Evolutionary conservation across 2,329 filamentous ascomycete species (phyloP), one percentile per base, ranked within the genome.

Genomic region (Claviceps sorghi): DNA sequence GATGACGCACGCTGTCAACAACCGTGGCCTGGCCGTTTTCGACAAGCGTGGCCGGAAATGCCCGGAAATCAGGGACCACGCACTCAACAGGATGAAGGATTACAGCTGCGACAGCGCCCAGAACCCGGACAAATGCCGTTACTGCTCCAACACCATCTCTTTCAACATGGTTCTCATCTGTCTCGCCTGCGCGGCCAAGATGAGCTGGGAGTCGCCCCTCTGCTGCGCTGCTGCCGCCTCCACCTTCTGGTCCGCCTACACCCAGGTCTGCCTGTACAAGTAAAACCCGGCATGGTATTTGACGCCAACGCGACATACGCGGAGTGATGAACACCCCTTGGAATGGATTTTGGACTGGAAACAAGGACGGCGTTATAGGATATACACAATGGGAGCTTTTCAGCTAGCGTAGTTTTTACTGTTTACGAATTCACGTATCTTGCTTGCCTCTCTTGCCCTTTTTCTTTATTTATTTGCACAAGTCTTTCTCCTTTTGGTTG

Each of bases 1-100:
- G n/a, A n/a, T n/a, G n/a, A n/a, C n/a, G n/a, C n/a, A n/a, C n/a
- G n/a, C n/a, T n/a, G n/a, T n/a, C n/a, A n/a, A n/a, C n/a, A n/a
- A n/a, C n/a, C n/a, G 21, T 26, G 21, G 10, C 13, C 13, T 43
- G 21, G 13, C 2, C 21, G 5, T 29, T 17, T 26, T 45, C 17
- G 43, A 30, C 10, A 30, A 29, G 15, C 29, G 44, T 4, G 21
- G 21, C 30, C 44, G 44, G 8, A 3, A 15, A 3, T 45, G 43
- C 9, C 43, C 26, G 7, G 7, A 45, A 7, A 30, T 45, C 1
- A 45, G 10, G 26, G 4, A 19, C 1, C 5, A 15, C 19, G 26
- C 26, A 2, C 0, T n/a, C 8, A 9, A 1, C 26, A 3, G 3
- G 13, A 11, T 5, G 4, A n/a, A 11, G 6, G 1, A 5, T 1